Evolutionary conservation across 2,329 filamentous ascomycete genomes (phyloP), one percentile per base, ranked within the genome.

Genomic region (Stagonosporopsis rhizophila): DNA sequence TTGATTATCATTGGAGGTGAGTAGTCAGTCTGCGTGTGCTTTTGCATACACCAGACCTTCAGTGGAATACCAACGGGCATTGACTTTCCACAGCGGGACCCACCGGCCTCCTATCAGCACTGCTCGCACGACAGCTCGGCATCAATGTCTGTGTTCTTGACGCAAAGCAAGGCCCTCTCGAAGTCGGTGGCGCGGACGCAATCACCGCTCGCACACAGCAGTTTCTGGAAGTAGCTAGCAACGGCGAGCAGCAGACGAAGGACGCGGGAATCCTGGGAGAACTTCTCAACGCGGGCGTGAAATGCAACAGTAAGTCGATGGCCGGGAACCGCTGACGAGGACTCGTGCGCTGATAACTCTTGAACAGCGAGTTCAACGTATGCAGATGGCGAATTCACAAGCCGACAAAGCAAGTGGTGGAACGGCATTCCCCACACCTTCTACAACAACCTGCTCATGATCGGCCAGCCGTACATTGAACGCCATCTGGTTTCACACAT

Each of bases 381-480:
- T 49, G 74, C 74, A 3, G 68, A 79, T 8, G 81, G 80, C 0
- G 68, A 75, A n/a, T 82, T 82, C 68, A 79, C 76, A 42, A 81
- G 80, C 23, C 75, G 79, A 1, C 80, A 82, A 48, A 81, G 75
- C 58, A 67, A 78, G 17, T 82, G 80, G 80, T 82, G 80, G 80
- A 77, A 78, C 9, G 68, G 76, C 14, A 75, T 82, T 4, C 72
- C 80, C 42, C 75, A 82, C 59, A 75, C 75, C 4, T 65, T 78
- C 20, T 79, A 80, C 63, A 80, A 77, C 58, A 81, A 81, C 59
- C 82, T 82, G 20, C 72, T 82, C 40, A 82, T 82, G 80, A 78
- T 82, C 46, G 80, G 80, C 5, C 81, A 82, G 58, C 77, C 80
- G 0, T 77, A 77, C 9, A 73, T 82, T 0, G 81, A 82, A 60